phyloP scores from a whole-genome alignment of 208 protist species.

The Leishmania amazonensis region DNA sequence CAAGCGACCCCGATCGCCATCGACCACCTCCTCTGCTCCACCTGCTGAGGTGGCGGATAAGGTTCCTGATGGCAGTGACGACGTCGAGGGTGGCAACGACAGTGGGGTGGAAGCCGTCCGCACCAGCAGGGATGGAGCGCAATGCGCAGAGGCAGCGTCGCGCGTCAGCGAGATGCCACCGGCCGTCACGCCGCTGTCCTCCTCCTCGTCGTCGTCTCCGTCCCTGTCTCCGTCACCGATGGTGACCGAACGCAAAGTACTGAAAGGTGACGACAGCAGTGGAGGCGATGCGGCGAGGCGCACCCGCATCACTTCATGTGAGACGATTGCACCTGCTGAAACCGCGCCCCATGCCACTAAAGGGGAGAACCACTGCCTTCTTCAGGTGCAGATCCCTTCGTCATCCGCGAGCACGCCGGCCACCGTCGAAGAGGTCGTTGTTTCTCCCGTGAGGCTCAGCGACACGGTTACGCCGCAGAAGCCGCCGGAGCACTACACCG shows the following conservation, averaged over 20 bases:
- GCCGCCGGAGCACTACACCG: not conserved
- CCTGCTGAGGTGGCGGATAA: conserved; percentile 5
- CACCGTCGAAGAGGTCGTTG: not conserved
- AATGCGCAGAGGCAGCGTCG: not conserved
- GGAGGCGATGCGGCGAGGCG: too few relatives aligned
- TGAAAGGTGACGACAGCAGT: not conserved
- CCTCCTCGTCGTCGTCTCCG: not conserved
- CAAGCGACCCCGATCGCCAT: conserved; percentile 20
- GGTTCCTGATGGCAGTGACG: not conserved
- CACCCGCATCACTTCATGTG: not conserved
- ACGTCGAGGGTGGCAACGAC: not conserved
- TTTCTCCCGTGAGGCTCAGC: conserved; percentile 1
- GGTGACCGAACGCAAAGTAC: conserved; percentile 13
- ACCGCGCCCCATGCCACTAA: not conserved
- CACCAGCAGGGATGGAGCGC: not conserved
- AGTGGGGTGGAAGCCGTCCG: not conserved
- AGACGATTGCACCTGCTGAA: not conserved
- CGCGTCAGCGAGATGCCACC: not conserved
- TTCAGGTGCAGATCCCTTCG: not conserved
- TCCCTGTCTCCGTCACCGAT: conserved; percentile 14
- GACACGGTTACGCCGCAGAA: not conserved
- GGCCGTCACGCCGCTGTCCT: not conserved
- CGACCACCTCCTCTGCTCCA: not conserved
- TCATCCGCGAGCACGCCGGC: not conserved
- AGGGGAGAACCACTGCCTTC: not conserved